Evolutionary conservation across 306 rosid species (phyloP).

Genomic region (Prunus kanzakura): DNA sequence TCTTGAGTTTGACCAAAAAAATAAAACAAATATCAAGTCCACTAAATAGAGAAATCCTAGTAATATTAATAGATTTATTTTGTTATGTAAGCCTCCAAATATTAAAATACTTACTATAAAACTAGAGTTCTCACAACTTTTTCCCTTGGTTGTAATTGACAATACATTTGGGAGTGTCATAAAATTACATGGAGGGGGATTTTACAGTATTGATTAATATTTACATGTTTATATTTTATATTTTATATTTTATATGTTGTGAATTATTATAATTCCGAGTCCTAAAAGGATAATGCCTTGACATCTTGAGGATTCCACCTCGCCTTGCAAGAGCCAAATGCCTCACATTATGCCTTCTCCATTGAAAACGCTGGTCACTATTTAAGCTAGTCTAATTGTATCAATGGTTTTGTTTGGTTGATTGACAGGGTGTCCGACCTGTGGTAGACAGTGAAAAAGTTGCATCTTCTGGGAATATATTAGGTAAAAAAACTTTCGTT

Average conservation of each 20-base stretch:
- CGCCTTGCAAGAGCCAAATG: neutral
- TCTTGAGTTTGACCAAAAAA: neutral
- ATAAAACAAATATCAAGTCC: neutral
- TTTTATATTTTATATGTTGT: neutral
- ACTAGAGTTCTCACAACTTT: neutral
- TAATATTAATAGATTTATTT: neutral
- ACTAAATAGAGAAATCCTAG: neutral
- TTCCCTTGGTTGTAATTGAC: neutral
- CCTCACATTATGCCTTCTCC: neutral
- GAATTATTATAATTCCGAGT: neutral
- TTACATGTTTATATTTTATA: neutral
- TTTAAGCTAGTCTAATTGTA: conserved; percentile 11
- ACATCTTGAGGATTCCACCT: neutral
- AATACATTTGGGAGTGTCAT: neutral
- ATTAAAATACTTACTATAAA: neutral
- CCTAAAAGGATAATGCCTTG: neutral
- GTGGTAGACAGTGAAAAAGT: conserved; percentile 64
- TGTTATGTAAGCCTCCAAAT: neutral
- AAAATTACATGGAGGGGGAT: neutral
- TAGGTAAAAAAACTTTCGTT: neutral
- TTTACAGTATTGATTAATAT: neutral
- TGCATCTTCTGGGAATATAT: conserved; percentile 60
- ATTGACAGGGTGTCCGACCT: conserved; percentile 65
- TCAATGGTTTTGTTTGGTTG: conserved; percentile 20
- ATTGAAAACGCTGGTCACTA: neutral